Conservation (phyloP, 2,329 filamentous ascomycete species). For the Penicillium sp. region DNA sequence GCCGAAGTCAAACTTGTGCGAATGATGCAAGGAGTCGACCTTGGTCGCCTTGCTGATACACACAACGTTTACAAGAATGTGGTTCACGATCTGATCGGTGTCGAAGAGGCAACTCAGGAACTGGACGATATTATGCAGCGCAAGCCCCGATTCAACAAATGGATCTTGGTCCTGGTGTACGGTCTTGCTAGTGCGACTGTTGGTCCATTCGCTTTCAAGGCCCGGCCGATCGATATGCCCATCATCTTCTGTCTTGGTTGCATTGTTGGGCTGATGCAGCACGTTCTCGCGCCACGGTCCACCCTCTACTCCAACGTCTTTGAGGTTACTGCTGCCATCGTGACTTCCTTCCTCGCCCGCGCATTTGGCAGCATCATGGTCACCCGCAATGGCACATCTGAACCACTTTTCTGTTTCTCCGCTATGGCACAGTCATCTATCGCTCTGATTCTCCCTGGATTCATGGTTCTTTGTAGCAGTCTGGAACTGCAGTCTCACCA, state of each 20-base stretch:
- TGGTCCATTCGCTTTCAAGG: conserved; percentile 77
- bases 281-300: conserved; percentile 71
- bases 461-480: conserved; percentile 59
- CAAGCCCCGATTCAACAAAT: conserved; percentile 55
- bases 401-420: conserved; percentile 66
- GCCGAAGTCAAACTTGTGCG: conserved; percentile 49
- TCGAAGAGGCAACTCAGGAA: conserved; percentile 46
- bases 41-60: conserved; percentile 46
- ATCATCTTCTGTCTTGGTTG: conserved; percentile 74
- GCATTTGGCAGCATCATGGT: conserved; percentile 64
- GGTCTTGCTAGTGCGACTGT: conserved; percentile 73
- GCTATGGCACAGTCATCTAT: conserved; percentile 70
- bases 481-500: conserved; percentile 69
- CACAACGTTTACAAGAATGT: conserved; percentile 51
- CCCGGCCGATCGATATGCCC: conserved; percentile 74
- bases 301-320: conserved; percentile 66
- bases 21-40: conserved; percentile 44
- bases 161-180: conserved; percentile 63
- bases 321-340: conserved; percentile 62
- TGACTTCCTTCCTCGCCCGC: conserved; percentile 67
- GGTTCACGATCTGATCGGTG: conserved; percentile 48
- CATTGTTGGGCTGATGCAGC: conserved; percentile 71
- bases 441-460: conserved; percentile 69
- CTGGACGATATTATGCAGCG: conserved; percentile 57
- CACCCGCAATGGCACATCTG: conserved; percentile 38